Evolutionary conservation across 164 flowering plant species (phyloP), one percentile per base, ranked within the genome.

Genomic region (Annona squamosa): DNA sequence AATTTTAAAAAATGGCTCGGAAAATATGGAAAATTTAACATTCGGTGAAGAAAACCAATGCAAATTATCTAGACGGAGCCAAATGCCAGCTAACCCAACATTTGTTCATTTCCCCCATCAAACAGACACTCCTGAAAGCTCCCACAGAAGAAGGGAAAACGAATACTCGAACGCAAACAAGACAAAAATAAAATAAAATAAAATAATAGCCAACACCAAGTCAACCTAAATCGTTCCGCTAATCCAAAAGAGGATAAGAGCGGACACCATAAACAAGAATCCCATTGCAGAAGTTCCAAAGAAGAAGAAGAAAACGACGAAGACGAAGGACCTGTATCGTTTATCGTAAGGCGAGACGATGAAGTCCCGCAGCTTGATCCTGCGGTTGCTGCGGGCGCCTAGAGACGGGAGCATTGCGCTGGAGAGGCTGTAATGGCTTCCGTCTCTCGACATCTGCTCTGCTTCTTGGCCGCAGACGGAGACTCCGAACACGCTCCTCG

Each of bases 381-480:
- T 75, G 3, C 96, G 94, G 69, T 85, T 83, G 75, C 94, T 91
- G 48, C 94, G 76, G 0, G 93, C 98, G 2, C 98, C 99, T 16
- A 94, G 97, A 0, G 99, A 79, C 42, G 98, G 99, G 19, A 94
- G 82, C 67, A 94, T 78, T n/a, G 88, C 93, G 19, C 83, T 86
- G 0, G 91, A 77, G 48, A 92, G 85, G 75, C 99, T 94, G 82
- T 87, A 91, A n/a, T 88, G 91, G 75, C 99, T 94, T 4, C 91
- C 87, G 2, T 94, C 97, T 79, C 90, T 83, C 0, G 98, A 94
- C 10, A 90, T 12, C 75, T 87, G 91, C 72, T 89, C 91, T 76
- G 84, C 87, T 18, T 79, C 86, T 69, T 82, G 81, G 0, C 86
- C 92, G 17, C 97, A 91, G 66, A 86, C 70, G 9, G 85, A 77